A percentile compares a stretch with the other conserved stretches of the same genome.
Conservation (phyloP, 768 basidiomycete genomes). For the Panaeolus papilionaceus region DNA sequence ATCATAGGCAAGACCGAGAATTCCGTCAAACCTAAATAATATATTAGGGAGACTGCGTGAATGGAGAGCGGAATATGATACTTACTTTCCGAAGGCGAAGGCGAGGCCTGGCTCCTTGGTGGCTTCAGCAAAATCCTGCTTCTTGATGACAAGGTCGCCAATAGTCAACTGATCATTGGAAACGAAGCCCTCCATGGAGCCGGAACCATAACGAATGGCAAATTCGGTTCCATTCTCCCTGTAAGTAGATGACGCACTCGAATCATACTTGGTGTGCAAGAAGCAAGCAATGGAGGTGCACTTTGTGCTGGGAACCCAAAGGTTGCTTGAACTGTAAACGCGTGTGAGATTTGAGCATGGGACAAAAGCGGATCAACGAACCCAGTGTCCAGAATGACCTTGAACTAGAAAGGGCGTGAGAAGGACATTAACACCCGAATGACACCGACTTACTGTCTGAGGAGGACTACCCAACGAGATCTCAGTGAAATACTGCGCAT, state of each 20-base stretch:
- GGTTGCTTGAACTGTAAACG: conserved; percentile 75
- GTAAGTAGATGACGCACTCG: conserved; percentile 78
- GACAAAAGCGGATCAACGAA: conserved; percentile 31
- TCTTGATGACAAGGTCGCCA: conserved; percentile 77
- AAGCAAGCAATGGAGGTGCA: conserved; percentile 94
- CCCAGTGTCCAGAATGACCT: conserved; percentile 96
- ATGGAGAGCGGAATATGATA: conserved; percentile 21
- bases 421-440: conserved; percentile 10
- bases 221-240: conserved; percentile 90
- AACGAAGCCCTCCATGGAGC: conserved; percentile 96
- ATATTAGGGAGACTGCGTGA: conserved; percentile 4
- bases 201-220: conserved; percentile 93
- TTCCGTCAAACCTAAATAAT: conserved; percentile 84
- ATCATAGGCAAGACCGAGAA: conserved; percentile 92
- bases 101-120: conserved; percentile 96
- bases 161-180: conserved; percentile 83
- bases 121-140: conserved; percentile 93
- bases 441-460: conserved; percentile 62
- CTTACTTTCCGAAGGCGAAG: conserved; percentile 95
- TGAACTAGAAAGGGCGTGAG: conserved; percentile 60
- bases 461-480: conserved; percentile 85
- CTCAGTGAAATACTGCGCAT: conserved; percentile 95
- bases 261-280: conserved; percentile 94
- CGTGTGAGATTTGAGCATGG: conserved; percentile 19
- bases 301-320: conserved; percentile 87